Evolutionary conservation across 129 eudicot species (phyloP), one percentile per base, ranked within the genome.

Genomic region (Dittrichia graveolens): DNA sequence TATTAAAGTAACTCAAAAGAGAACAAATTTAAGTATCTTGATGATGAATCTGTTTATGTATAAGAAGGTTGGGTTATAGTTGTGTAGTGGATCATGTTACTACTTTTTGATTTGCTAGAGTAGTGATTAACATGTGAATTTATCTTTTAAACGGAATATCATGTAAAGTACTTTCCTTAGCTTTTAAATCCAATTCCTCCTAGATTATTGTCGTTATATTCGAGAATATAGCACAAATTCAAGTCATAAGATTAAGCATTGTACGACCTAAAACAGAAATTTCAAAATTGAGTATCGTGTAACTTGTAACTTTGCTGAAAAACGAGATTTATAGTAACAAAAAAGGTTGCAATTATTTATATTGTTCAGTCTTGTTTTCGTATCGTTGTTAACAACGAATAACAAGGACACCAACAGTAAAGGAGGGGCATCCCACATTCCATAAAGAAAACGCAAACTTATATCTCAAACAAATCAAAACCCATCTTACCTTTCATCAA

Each of bases 71-170:
- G 50, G 14, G 45, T 55, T 65, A 24, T 24, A 75, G 74, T 75
- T 65, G 65, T 75, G 74, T 75, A 75, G 74, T 75, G 43, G 73
- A 65, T 65, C 58, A 65, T 44, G 55, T 15, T 75, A 66, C 74
- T 8, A 46, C 47, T 4, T 75, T 42, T 43, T n/a, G 9, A 41
- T 55, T 7, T 54, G 57, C 34, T 66, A 56, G 56, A 56, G 72
- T 66, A 75, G 73, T 39, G 19, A 74, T 13, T 65, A 58, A 14
- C 74, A 75, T 55, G 74, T 66, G 68, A 66, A 56, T 67, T 75
- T 65, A 56, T 13, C 43, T 55, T 66, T 56, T 45, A 43, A 67
- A 56, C 56, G 45, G 35, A 50, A 65, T 65, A 58, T 56, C 18
- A 49, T 67, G 68, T 57, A 57, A 67, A 76, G 67, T 57, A 55